Conservation (phyloP, 257 asterid genomes). For the Salvia miltiorrhiza region DNA sequence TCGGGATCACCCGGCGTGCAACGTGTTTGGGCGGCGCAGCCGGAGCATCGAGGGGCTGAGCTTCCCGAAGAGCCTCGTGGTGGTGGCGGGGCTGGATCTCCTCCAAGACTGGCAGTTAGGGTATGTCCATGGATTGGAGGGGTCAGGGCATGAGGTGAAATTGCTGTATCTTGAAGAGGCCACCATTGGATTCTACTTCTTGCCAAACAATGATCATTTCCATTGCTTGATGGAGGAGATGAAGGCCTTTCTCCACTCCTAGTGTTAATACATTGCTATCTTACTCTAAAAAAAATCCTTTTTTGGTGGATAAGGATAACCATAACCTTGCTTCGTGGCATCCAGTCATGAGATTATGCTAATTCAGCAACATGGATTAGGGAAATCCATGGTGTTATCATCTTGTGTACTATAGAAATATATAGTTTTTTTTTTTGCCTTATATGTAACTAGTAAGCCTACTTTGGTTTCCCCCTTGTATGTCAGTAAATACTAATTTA, state of each 20-base stretch:
- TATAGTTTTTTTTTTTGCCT: conserved; percentile 2
- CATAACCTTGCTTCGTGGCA: no score
- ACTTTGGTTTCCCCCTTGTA: background rate
- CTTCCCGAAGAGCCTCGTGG: conserved; percentile 65
- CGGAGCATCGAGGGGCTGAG: conserved; percentile 33
- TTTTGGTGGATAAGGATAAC: background rate
- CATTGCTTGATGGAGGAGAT: conserved; percentile 65
- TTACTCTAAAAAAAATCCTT: no score
- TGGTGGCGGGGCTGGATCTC: conserved; percentile 82
- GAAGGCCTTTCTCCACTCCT: conserved; percentile 37
- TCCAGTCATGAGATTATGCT: background rate
- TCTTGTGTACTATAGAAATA: conserved; percentile 29
- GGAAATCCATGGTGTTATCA: conserved; percentile 38
- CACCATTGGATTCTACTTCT: conserved; percentile 81
- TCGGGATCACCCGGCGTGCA: conserved; percentile 85
- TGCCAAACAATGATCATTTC: conserved; percentile 78
- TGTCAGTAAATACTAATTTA: conserved; percentile 9
- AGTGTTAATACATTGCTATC: conserved; percentile 34
- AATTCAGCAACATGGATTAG: no score
- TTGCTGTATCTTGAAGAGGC: conserved; percentile 64
- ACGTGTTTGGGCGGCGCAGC: conserved; percentile 69
- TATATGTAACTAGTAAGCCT: conserved; percentile 18
- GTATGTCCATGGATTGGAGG: conserved; percentile 58
- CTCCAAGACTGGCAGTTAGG: conserved; percentile 79
- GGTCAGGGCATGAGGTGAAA: conserved; percentile 48